Evolutionary conservation across 495 filamentous ascomycete genomes (phyloP), one percentile per base, ranked within the genome.

Genomic region (Cairneyella variabilis): DNA sequence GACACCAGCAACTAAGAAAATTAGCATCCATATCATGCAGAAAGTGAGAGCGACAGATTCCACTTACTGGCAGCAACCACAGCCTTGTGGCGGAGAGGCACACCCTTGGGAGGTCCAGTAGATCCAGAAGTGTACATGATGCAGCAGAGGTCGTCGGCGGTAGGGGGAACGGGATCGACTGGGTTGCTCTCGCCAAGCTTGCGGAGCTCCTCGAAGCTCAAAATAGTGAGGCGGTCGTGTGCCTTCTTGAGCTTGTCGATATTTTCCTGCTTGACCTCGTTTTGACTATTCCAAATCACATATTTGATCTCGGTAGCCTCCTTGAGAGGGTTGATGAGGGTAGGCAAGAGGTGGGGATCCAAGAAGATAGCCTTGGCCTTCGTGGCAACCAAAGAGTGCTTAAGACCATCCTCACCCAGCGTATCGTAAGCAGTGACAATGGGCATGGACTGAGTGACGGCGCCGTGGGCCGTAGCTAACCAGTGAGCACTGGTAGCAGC

Each of bases 81-180:
- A 62, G 91, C 88, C 49, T 74, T 86, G 68, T 98, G 93, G 61
- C 84, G 93, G 58, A 98, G 70, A 26, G 90, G 83, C 23, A 98
- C 93, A 70, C 93, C 93, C 78, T 97, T 98, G 30, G 93, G 93
- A 0, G 91, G 82, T 44, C 93, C 93, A 3, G 93, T 98, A n/a
- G 92, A 96, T 38, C 93, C 93, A 26, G 93, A 97, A 2, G 93
- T 98, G 75, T 97, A 98, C 93, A 98, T 98, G 69, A 98, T 95
- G 67, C 93, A 96, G 78, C 88, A 93, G 11, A 98, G 80, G 66
- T 96, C 92, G 44, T 96, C 89, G 2, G 89, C 78, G 22, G 74
- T 69, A 3, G 93, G 91, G 34, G 90, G 86, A 16, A 89, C 83
- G 16, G 89, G 82, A 8, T 97, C 91, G 40, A 83, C 81, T 8